phyloP scores from a whole-genome alignment of 352 stramenopile species.

The Globisporangium abappressorium region DNA sequence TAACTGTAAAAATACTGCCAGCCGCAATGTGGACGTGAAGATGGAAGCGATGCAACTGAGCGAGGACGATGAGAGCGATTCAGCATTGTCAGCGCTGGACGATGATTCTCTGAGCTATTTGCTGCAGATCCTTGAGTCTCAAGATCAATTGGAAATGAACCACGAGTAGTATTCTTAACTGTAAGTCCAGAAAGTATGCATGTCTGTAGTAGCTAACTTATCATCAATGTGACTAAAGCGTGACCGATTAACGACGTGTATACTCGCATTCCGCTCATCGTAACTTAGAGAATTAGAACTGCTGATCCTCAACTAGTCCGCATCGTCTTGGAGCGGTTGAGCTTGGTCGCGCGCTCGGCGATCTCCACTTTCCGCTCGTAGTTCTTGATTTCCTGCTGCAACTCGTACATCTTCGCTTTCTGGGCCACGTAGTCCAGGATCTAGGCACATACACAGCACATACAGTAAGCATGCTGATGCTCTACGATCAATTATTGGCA shows the following conservation, averaged over 20 bases:
- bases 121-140: constrained; percentile 6
- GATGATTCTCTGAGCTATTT: constrained; percentile 4
- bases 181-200: not conserved
- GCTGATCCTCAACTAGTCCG: not conserved
- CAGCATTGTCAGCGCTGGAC: not conserved
- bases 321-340: constrained; percentile 27
- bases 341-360: constrained; percentile 79
- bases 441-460: constrained; percentile 9
- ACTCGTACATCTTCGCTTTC: constrained; percentile 88
- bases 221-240: not conserved
- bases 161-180: not conserved
- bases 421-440: constrained; percentile 91
- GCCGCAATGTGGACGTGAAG: too few relatives aligned
- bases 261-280: not conserved
- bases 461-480: too few relatives aligned
- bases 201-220: not conserved
- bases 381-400: constrained; percentile 86
- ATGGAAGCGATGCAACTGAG: not conserved
- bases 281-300: not conserved
- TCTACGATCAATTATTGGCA: too few relatives aligned
- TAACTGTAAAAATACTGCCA: too few relatives aligned
- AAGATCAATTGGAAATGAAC: not conserved
- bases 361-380: constrained; percentile 94
- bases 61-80: not conserved
- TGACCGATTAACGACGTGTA: not conserved